These are phyloP conservation scores for Tricladium varicosporioides DNA, from an alignment of 2,329 filamentous ascomycete species.

Conservation along the genomic window DNA sequence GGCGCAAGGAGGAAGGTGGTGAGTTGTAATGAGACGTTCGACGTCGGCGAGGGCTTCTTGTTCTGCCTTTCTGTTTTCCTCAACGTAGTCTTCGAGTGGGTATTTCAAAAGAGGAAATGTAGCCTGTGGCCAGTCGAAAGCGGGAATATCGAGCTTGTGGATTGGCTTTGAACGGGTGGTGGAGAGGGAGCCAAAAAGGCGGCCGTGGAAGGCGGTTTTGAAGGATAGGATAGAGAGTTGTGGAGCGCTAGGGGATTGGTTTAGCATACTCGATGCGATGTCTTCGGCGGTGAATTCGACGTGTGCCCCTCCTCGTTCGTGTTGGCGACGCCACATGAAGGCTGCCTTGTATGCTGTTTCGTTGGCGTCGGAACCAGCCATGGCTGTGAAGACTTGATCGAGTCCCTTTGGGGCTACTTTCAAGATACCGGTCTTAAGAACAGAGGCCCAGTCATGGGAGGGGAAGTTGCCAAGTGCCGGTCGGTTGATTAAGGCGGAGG, in stretches of 20 bases:
- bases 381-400: conserved; percentile 77
- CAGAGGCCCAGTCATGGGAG: conserved; percentile 69
- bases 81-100: conserved; percentile 66
- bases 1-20: conserved; percentile 69
- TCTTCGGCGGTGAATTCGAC: conserved; percentile 72
- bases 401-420: conserved; percentile 71
- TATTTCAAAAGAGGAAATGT: conserved; percentile 76
- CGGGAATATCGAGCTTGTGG: conserved; percentile 85
- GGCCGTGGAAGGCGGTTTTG: conserved; percentile 75
- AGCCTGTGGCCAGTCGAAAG: conserved; percentile 85
- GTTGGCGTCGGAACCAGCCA: conserved; percentile 79
- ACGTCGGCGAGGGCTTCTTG: conserved; percentile 70
- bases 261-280: conserved; percentile 65
- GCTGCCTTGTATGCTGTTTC: conserved; percentile 84
- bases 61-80: conserved; percentile 71
- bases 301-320: conserved; percentile 62
- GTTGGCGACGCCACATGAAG: conserved; percentile 76
- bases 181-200: conserved; percentile 73
- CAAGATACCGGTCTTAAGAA: conserved; percentile 69
- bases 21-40: conserved; percentile 66
- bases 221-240: conserved; percentile 77
- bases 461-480: conserved; percentile 81
- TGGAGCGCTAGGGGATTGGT: conserved; percentile 70
- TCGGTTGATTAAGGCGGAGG: conserved; percentile 71
- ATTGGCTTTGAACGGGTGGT: conserved; percentile 81